Evolutionary conservation across 2,329 filamentous ascomycete genomes (phyloP).

Genomic region (Phaeosphaeriaceae sp.): DNA sequence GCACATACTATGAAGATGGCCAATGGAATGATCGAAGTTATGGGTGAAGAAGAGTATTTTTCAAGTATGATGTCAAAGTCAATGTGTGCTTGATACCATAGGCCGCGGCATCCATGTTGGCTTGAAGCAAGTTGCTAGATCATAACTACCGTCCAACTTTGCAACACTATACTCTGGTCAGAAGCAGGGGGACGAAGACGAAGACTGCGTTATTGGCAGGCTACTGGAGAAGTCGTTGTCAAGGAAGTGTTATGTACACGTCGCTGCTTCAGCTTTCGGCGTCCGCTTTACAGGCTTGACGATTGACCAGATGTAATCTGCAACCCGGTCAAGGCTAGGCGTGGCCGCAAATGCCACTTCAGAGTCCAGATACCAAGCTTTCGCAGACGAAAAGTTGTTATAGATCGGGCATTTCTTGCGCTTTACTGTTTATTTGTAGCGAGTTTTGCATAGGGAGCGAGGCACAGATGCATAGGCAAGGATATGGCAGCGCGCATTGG

Average conservation of each 20-base stretch:
- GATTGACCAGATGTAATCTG: no score
- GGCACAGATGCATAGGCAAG: background rate
- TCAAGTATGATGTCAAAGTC: background rate
- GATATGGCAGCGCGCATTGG: background rate
- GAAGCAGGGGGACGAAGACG: background rate
- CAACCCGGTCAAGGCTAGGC: no score
- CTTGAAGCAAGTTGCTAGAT: background rate
- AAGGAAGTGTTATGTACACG: no score
- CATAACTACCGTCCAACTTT: background rate
- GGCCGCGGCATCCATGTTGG: background rate
- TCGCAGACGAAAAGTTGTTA: background rate
- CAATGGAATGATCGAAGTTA: slow-evolving; percentile 45
- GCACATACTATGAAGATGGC: slow-evolving; percentile 39
- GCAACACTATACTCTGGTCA: background rate
- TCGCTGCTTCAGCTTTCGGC: no score
- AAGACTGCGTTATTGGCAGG: background rate
- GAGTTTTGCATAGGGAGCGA: background rate
- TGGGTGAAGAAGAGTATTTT: slow-evolving; percentile 28
- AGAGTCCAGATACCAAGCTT: background rate
- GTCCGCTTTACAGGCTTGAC: no score
- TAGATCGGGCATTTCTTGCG: background rate
- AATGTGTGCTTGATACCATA: background rate
- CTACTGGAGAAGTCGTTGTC: no score
- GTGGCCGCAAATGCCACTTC: background rate
- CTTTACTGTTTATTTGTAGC: background rate